These are phyloP conservation scores for Penicillium fuscoglaucum DNA, from an alignment of 2,329 filamentous ascomycete species.

Conservation along the genomic window DNA sequence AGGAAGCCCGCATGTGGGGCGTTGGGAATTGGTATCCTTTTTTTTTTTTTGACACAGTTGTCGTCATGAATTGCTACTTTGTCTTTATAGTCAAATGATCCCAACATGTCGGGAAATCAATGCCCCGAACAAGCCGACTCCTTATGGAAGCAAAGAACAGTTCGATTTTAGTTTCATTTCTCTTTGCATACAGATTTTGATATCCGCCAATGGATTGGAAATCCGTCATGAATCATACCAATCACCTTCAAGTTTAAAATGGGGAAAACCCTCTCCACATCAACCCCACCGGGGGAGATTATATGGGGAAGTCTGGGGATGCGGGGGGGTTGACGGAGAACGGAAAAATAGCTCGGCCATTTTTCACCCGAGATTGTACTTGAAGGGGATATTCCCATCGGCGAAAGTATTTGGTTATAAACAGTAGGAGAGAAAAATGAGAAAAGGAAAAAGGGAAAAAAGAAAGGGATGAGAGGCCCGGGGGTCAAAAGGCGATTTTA, in stretches of 20 bases:
- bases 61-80: background rate
- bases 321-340: slow-evolving; percentile 8
- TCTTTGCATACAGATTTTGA: background rate
- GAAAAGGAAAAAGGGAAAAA: background rate
- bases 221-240: background rate
- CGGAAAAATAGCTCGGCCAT: slow-evolving; percentile 23
- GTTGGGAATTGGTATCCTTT: background rate
- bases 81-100: background rate
- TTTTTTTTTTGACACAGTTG: background rate
- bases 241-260: background rate
- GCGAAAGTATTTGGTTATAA: background rate
- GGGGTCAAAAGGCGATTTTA: background rate
- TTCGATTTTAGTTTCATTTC: background rate
- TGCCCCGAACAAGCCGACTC: background rate
- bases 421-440: background rate
- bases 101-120: background rate
- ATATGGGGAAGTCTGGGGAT: slow-evolving; percentile 5
- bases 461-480: background rate
- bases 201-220: background rate
- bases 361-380: slow-evolving; percentile 15
- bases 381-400: too few relatives aligned
- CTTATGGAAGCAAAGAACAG: background rate
- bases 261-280: background rate
- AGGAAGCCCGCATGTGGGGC: background rate
- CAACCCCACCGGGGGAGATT: slow-evolving; percentile 1